Evolutionary conservation across 305 asterid species (phyloP).

Genomic region (Fraxinus sp.): DNA sequence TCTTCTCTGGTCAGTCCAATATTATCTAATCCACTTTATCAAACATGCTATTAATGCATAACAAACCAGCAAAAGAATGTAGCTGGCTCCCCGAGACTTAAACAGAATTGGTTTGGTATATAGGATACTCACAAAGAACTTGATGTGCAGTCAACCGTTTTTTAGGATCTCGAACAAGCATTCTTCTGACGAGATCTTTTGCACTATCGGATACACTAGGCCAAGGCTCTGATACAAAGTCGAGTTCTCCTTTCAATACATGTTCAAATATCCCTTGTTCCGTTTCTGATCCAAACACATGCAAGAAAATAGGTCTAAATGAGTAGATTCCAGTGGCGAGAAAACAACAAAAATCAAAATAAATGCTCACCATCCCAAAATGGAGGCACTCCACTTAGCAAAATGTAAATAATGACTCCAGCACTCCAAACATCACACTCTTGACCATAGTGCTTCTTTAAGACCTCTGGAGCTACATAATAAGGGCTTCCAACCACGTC

Average conservation of each 20-base stretch:
- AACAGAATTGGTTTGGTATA: background rate
- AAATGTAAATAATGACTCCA: slow-evolving; percentile 26
- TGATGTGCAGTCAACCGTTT: slow-evolving; percentile 55
- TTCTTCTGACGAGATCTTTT: slow-evolving; percentile 29
- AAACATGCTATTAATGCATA: background rate
- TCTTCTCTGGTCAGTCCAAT: background rate
- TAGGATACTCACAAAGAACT: slow-evolving; percentile 35
- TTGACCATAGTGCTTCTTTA: slow-evolving; percentile 20
- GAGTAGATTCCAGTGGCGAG: background rate
- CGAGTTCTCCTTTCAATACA: slow-evolving; percentile 50
- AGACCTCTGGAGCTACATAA: slow-evolving; percentile 26
- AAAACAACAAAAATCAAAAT: background rate
- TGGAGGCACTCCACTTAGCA: slow-evolving; percentile 16
- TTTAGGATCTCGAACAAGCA: slow-evolving; percentile 51
- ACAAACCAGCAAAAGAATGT: background rate
- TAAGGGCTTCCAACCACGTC: slow-evolving; percentile 28
- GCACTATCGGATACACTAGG: slow-evolving; percentile 48
- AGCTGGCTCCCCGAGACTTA: background rate
- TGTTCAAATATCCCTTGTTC: slow-evolving; percentile 59
- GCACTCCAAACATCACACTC: slow-evolving; percentile 28
- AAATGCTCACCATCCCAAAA: slow-evolving; percentile 22
- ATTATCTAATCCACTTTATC: background rate
- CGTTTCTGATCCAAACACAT: slow-evolving; percentile 37
- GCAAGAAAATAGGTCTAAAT: background rate
- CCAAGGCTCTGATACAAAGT: slow-evolving; percentile 56